A percentile compares a stretch with the other conserved stretches of the same genome.
These are phyloP conservation scores for Breviolum minutum DNA, from an alignment of 73 alveolate genomes.

Conservation along the genomic window DNA sequence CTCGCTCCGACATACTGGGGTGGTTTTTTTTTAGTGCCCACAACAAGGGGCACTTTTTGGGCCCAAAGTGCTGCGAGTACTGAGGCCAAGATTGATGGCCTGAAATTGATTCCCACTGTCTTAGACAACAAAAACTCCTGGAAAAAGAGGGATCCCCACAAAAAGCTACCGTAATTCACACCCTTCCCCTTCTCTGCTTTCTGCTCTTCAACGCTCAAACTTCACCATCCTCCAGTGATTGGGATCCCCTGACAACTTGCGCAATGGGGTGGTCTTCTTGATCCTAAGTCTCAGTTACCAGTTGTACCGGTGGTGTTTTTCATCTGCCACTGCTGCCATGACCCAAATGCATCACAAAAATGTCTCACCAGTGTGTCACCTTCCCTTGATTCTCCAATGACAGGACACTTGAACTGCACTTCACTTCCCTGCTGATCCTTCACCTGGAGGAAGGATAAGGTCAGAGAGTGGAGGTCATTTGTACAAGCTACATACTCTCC, in stretches of 20 bases:
- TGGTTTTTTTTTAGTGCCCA: too few species aligned
- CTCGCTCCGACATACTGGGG: too few species aligned
- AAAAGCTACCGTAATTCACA: too few species aligned
- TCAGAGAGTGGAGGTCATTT: background rate
- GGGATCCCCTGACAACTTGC: conserved; percentile 59
- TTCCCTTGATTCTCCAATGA: background rate
- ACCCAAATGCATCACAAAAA: background rate
- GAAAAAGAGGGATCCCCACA: too few species aligned
- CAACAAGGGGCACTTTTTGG: too few species aligned
- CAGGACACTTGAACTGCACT: conserved; percentile 59
- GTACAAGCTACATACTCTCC: background rate
- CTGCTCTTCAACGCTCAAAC: too few species aligned
- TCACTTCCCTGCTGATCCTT: conserved; percentile 94
- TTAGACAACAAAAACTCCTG: too few species aligned
- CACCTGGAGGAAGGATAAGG: background rate
- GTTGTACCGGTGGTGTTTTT: background rate
- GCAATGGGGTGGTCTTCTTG: conserved; percentile 90
- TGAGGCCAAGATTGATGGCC: too few species aligned
- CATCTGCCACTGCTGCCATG: background rate
- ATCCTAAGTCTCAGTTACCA: background rate
- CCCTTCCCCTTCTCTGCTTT: too few species aligned
- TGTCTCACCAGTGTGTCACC: background rate
- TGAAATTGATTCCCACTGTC: too few species aligned
- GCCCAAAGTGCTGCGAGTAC: too few species aligned
- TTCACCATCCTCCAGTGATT: too few species aligned